Evolutionary conservation across 495 filamentous ascomycete species (phyloP).

Genomic region (Lasiosphaeriaceae sp.): DNA sequence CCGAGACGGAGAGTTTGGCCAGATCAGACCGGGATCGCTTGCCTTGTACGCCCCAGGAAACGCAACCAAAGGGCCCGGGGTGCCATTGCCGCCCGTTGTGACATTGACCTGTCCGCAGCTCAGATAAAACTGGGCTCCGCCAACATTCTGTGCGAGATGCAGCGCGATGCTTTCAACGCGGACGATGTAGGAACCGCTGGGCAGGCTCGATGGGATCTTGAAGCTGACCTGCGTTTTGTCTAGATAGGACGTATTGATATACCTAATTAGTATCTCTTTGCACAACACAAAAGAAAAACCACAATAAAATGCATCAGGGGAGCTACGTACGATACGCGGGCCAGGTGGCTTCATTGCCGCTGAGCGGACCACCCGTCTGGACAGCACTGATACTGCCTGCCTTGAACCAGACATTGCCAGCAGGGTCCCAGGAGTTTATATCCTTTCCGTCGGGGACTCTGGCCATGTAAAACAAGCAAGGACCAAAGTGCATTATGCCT

Average conservation of each 20-base stretch:
- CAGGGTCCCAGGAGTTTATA: slow-evolving; percentile 43
- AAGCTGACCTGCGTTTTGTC: slow-evolving; percentile 5
- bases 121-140: slow-evolving; percentile 37
- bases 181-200: slow-evolving; percentile 33
- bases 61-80: slow-evolving; percentile 24
- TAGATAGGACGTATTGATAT: not conserved
- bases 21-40: slow-evolving; percentile 27
- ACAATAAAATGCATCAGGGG: not conserved
- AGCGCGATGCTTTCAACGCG: slow-evolving; percentile 35
- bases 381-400: slow-evolving; percentile 33
- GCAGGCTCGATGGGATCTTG: slow-evolving; percentile 32
- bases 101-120: slow-evolving; percentile 35
- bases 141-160: slow-evolving; percentile 30
- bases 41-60: slow-evolving; percentile 33
- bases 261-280: not conserved
- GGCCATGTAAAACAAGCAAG: slow-evolving; percentile 49
- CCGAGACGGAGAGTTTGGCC: slow-evolving; percentile 10
- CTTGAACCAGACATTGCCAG: slow-evolving; percentile 50
- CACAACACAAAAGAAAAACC: not conserved
- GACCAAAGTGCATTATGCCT: slow-evolving; percentile 43
- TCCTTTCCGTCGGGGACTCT: slow-evolving; percentile 37
- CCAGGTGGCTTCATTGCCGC: slow-evolving; percentile 31
- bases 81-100: slow-evolving; percentile 30
- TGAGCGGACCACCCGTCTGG: slow-evolving; percentile 17
- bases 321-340: slow-evolving; percentile 33